Evolutionary conservation across 176 grass and related monocot species (phyloP).

Genomic region (Aegilops longissima): DNA sequence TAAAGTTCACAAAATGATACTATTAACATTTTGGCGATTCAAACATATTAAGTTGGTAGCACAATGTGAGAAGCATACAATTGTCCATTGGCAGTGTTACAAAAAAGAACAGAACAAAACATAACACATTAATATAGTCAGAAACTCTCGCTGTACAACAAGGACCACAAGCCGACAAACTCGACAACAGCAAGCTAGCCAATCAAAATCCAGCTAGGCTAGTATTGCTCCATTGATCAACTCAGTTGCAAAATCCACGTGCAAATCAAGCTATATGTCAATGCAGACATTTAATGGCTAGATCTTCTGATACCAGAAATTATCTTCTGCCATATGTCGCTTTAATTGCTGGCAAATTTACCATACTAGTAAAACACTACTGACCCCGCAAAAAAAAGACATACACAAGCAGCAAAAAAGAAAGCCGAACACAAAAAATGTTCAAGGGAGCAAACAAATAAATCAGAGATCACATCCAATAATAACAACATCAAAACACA

Average conservation of each 20-base stretch:
- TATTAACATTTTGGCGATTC: neutral
- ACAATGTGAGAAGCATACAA: neutral
- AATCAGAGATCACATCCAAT: conserved; percentile 4
- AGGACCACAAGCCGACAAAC: conserved; percentile 33
- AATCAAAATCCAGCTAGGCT: neutral
- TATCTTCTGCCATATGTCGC: neutral
- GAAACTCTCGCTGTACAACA: neutral
- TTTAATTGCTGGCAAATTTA: neutral
- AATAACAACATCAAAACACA: neutral
- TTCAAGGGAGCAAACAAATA: neutral
- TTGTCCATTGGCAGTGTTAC: neutral
- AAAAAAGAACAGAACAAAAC: conserved; percentile 30
- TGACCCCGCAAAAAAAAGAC: neutral
- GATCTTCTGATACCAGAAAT: neutral
- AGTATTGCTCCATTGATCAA: conserved; percentile 12
- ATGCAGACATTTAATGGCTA: neutral
- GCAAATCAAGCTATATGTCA: neutral
- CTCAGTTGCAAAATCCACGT: neutral
- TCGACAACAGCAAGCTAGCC: neutral
- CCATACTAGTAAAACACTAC: neutral
- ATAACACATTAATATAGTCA: neutral
- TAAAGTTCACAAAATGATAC: neutral
- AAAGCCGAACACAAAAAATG: neutral
- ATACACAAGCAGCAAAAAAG: neutral
- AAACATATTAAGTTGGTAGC: neutral